Conservation (phyloP, 2,329 filamentous ascomycete species). For the Didymella arachidicola region DNA sequence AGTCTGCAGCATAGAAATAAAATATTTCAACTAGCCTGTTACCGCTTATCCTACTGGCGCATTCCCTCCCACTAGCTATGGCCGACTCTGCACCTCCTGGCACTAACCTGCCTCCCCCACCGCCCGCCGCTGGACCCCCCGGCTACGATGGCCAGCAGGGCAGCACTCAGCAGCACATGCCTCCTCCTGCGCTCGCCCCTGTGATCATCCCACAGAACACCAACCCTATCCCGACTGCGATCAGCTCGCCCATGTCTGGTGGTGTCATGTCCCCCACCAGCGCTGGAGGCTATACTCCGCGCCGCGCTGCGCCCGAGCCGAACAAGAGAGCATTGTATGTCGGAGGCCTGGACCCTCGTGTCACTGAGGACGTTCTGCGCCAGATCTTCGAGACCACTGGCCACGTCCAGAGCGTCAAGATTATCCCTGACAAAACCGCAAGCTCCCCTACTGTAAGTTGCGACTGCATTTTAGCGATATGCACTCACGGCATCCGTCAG, state of each 20-base stretch:
- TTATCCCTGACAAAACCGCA: constrained; percentile 99
- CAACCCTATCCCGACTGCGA: constrained; percentile 91
- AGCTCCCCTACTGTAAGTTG: constrained; percentile 56
- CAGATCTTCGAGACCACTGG: constrained; percentile 99
- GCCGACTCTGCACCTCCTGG: constrained; percentile 73
- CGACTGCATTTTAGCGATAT: not conserved
- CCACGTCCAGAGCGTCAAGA: constrained; percentile 98
- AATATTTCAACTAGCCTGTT: constrained; percentile 4
- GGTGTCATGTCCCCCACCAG: constrained; percentile 85
- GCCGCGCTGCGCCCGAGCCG: constrained; percentile 93
- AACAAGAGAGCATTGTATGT: constrained; percentile 98
- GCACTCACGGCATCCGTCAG: constrained; percentile 8
- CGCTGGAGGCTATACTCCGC: constrained; percentile 71
- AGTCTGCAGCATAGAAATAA: constrained; percentile 10
- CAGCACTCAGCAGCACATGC: constrained; percentile 75
- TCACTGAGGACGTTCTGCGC: constrained; percentile 93
- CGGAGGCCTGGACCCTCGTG: constrained; percentile 90
- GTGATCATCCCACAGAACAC: constrained; percentile 93
- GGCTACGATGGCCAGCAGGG: constrained; percentile 72
- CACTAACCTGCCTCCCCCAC: constrained; percentile 73
- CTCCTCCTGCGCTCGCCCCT: constrained; percentile 83
- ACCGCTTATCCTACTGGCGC: constrained; percentile 17
- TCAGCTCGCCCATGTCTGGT: constrained; percentile 84
- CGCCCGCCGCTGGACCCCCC: constrained; percentile 74
- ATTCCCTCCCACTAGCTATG: constrained; percentile 63